Conservation (phyloP, 1,139 yeast genomes). For the Saccharomyces hybrid region DNA sequence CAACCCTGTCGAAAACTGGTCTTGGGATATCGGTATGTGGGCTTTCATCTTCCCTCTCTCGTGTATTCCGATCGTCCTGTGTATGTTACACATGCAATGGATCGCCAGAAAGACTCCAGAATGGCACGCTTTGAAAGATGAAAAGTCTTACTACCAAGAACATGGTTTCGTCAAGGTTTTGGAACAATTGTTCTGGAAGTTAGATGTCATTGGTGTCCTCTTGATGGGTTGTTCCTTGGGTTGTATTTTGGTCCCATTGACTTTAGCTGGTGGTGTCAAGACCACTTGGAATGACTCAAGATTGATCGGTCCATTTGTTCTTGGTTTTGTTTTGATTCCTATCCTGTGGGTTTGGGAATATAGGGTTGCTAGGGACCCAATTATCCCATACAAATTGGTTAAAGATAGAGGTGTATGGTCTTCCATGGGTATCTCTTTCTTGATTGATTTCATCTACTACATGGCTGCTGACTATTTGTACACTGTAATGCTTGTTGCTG, state of each 20-base stretch:
- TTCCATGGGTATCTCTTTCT: conserved; percentile 40
- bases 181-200: conserved; percentile 36
- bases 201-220: conserved; percentile 50
- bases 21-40: conserved; percentile 74
- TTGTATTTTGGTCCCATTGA: conserved; percentile 41
- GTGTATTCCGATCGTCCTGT: conserved; percentile 48
- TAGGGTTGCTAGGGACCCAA: conserved; percentile 45
- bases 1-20: conserved; percentile 43
- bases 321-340: conserved; percentile 55
- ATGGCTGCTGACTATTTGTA: conserved; percentile 65
- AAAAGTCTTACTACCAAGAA: conserved; percentile 27
- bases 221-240: conserved; percentile 47
- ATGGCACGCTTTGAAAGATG: conserved; percentile 33
- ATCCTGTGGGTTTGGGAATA: conserved; percentile 49
- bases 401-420: conserved; percentile 66
- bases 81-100: conserved; percentile 49
- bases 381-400: conserved; percentile 49
- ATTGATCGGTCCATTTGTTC: conserved; percentile 55
- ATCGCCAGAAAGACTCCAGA: conserved; percentile 47
- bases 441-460: conserved; percentile 47
- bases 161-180: conserved; percentile 23
- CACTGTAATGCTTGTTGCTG: conserved; percentile 56
- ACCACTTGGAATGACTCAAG: conserved; percentile 48
- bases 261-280: conserved; percentile 54
- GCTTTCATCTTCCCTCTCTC: conserved; percentile 65